Evolutionary conservation across 768 basidiomycete species (phyloP), one percentile per base, ranked within the genome.

Genomic region (Scleroderma citrinum): DNA sequence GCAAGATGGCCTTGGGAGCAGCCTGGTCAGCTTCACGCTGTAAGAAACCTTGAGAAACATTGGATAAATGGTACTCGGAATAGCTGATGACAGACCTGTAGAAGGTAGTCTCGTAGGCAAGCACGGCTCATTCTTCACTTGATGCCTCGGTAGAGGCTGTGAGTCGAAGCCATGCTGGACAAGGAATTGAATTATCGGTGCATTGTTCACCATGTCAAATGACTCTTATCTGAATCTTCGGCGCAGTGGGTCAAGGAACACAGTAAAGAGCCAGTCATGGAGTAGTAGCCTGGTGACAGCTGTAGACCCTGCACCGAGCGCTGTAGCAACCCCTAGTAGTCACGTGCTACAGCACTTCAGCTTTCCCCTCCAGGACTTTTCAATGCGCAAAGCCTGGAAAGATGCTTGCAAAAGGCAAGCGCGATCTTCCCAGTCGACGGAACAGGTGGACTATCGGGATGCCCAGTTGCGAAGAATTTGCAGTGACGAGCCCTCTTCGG

Each of bases 61-160:
- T 48, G 62, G 64, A 54, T 48, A 56, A 57, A 30, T 34, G 44
- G 45, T 30, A 16, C 24, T 48, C 19, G 51, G 39, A 49, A 46
- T 48, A 26, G 13, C 40, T 50, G 10, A 34, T 20, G 35, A 71
- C 77, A 44, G 56, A 84, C 85, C 76, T 52, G 69, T 74, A 7
- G 82, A 76, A 13, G 87, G 87, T 39, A 89, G 74, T n/a, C 86
- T 76, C 45, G 75, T 77, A 29, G 81, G 84, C 30, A 89, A 71
- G 62, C 83, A 85, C 49, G 77, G 77, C 10, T 77, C 70, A 3
- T 79, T 74, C 8, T 55, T 55, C 2, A 80, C 55, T 37, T 74
- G 74, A 51, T 60, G 67, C 50, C 78, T 73, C 45, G 67, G 47
- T 20, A 39, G 34, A 12, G 68, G 67, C 29, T 55, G 54, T 8